These are phyloP conservation scores for Candida hungchunana DNA, from an alignment of 805 yeast species.

Conservation along the genomic window DNA sequence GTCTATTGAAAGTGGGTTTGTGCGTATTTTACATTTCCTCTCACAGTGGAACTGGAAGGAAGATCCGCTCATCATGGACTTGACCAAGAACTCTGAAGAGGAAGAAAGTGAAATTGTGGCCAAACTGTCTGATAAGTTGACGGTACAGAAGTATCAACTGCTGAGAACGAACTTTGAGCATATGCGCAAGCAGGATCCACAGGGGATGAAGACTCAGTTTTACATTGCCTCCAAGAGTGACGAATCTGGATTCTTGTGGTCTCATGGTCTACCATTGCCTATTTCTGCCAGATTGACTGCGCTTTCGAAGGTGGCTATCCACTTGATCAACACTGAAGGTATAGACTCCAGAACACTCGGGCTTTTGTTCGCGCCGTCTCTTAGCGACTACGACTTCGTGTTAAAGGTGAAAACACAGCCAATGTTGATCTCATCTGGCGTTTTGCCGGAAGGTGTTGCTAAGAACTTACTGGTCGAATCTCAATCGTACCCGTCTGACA, in stretches of 20 bases:
- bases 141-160: slow-evolving; percentile 55
- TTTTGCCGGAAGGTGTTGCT: slow-evolving; percentile 39
- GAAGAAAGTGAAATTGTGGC: slow-evolving; percentile 36
- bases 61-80: slow-evolving; percentile 75
- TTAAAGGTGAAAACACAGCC: slow-evolving; percentile 50
- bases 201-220: slow-evolving; percentile 71
- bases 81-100: slow-evolving; percentile 47
- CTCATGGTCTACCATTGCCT: slow-evolving; percentile 60
- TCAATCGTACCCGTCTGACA: slow-evolving; percentile 31
- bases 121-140: slow-evolving; percentile 56
- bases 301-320: slow-evolving; percentile 69
- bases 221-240: slow-evolving; percentile 83
- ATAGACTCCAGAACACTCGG: slow-evolving; percentile 39
- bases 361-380: slow-evolving; percentile 72
- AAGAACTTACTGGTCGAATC: slow-evolving; percentile 47
- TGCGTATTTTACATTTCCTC: slow-evolving; percentile 65
- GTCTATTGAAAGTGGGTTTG: slow-evolving; percentile 75
- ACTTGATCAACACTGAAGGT: slow-evolving; percentile 46
- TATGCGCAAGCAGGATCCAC: slow-evolving; percentile 75
- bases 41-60: slow-evolving; percentile 94
- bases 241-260: slow-evolving; percentile 83
- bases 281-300: slow-evolving; percentile 87
- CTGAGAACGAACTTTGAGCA: slow-evolving; percentile 62
- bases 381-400: slow-evolving; percentile 80
- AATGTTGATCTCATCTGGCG: slow-evolving; percentile 49